Evolutionary conservation across 305 asterid genomes (phyloP), one percentile per base, ranked within the genome.

Genomic region (Rubia peregrina): DNA sequence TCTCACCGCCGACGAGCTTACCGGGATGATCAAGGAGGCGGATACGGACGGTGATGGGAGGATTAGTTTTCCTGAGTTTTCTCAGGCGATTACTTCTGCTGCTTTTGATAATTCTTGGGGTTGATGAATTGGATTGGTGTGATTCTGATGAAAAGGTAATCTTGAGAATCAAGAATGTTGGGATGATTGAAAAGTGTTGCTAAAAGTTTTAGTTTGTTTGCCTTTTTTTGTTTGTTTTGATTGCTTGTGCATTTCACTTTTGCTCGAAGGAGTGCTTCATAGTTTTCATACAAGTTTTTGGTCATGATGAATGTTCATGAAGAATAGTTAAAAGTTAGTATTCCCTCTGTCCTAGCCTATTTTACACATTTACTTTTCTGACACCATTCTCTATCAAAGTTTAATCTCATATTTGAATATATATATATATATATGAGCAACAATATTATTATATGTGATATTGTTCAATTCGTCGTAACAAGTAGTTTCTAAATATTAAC

Each of bases 61-160:
- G 84, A 92, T 92, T 79, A 90, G 87, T 77, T 90, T 84, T 73
- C 81, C 80, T 67, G 98, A 90, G 80, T 92, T 92, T 57, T 83
- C 93, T 4, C 90, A 84, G 83, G 98, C 98, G 26, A 92, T 92
- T 70, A 86, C 90, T 41, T 92, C 98, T 11, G 96, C 98, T 33
- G 96, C 98, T n/a, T 92, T 92, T 70, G 96, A 92, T 75, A 92
- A 88, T 81, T 92, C 89, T 38, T 92, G 96, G 96, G 78, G 87
- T 67, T 89, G 33, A 53, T 5, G 9, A 81, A 70, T 7, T 48
- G 17, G 21, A 51, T 51, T 51, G 46, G 16, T 44, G 61, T 12
- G 56, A 24, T 65, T 55, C 17, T 51, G 57, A 51, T 51, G 57
- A 40, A 56, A n/a, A 43, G 78, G 74, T 70, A 69, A 42, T 21